phyloP scores from a whole-genome alignment of 1,284 basidiomycete genomes.

The Apiotrichum montevideense region DNA sequence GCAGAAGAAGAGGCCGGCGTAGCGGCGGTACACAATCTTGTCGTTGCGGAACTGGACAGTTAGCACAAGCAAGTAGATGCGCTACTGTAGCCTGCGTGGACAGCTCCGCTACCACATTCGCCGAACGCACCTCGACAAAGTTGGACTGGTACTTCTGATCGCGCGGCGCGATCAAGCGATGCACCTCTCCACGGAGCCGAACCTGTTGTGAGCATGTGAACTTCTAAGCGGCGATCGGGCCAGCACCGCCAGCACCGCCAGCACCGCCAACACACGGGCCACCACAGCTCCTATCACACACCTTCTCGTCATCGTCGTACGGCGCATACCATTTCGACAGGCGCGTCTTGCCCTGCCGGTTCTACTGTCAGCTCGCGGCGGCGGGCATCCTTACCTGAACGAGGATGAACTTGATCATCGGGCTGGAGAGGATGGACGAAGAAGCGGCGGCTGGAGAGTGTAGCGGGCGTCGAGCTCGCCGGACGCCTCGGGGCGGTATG shows the following conservation, averaged over 20 bases:
- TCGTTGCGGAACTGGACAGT: slow-evolving; percentile 78
- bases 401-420: slow-evolving; percentile 88
- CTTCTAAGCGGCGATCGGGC: too few species aligned
- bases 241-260: too few species aligned
- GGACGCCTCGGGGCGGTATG: too few species aligned
- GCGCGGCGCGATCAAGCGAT: slow-evolving; percentile 87
- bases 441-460: too few species aligned
- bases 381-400: slow-evolving; percentile 60
- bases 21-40: slow-evolving; percentile 90
- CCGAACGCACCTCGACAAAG: slow-evolving; percentile 76
- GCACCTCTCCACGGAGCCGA: slow-evolving; percentile 87
- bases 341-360: slow-evolving; percentile 94
- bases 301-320: slow-evolving; percentile 94
- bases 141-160: slow-evolving; percentile 99
- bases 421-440: background rate
- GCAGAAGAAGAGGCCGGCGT: slow-evolving; percentile 97
- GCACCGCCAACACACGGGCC: background rate
- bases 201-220: slow-evolving; percentile 54
- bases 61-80: too few species aligned
- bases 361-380: slow-evolving; percentile 51
- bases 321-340: slow-evolving; percentile 96
- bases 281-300: slow-evolving; percentile 35
- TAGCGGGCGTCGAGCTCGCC: too few species aligned
- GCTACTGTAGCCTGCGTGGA: too few species aligned
- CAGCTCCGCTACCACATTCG: background rate